Evolutionary conservation across 164 flowering plant genomes (phyloP).

Genomic region (Kingdonia uniflora): DNA sequence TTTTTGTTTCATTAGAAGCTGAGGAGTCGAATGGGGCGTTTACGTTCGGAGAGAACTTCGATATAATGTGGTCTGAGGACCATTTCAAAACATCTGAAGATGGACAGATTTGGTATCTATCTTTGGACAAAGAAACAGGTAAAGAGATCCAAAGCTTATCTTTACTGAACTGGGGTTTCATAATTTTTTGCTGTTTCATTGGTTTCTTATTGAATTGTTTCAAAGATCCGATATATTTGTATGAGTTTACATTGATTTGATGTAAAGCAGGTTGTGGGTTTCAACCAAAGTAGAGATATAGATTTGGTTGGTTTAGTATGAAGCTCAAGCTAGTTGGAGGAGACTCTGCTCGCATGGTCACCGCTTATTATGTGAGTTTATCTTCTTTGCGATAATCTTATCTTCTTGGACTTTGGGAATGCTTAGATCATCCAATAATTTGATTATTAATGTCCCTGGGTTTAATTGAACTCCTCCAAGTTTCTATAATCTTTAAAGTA

Average conservation of each 20-base stretch:
- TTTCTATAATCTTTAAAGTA: too few relatives aligned
- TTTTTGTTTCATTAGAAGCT: conserved; percentile 17
- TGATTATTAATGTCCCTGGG: too few relatives aligned
- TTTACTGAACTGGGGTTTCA: too few relatives aligned
- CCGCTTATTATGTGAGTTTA: conserved; percentile 80
- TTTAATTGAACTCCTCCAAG: too few relatives aligned
- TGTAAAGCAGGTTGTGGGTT: conserved; percentile 67
- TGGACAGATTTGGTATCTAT: conserved; percentile 82
- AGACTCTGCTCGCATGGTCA: conserved; percentile 92
- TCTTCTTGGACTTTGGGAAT: not conserved
- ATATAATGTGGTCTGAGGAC: conserved; percentile 66
- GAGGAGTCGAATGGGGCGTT: conserved; percentile 33
- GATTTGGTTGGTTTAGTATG: conserved; percentile 98
- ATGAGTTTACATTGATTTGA: not conserved
- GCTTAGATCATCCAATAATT: too few relatives aligned
- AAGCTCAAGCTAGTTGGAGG: conserved; percentile 85
- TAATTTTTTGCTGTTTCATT: too few relatives aligned
- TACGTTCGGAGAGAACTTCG: conserved; percentile 47
- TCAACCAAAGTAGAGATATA: conserved; percentile 69
- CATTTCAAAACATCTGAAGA: conserved; percentile 78
- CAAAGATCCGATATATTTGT: too few relatives aligned
- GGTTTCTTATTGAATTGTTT: too few relatives aligned
- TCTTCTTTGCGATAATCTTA: not conserved
- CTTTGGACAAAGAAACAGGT: conserved; percentile 81
- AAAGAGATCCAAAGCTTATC: not conserved